Base-by-base conservation (phyloP, 345 rosid species). In the Draba incana region DNA sequence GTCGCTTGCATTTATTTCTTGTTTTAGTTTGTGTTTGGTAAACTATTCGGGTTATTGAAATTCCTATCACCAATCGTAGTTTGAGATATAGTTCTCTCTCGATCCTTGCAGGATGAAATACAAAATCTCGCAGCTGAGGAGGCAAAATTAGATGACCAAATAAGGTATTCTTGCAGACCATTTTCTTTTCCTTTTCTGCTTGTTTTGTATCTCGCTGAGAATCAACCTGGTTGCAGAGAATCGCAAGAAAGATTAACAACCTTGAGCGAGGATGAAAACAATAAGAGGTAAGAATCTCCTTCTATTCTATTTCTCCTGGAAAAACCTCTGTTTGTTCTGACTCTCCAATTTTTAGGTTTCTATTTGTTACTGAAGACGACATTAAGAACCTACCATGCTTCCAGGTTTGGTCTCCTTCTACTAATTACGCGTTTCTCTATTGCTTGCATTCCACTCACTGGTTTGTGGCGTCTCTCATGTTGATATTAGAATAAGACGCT, bases 281-380 rank as follows among this genome's bases (percentile, higher is more conserved):
- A 88, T 64, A 91, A 86, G 76, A 87, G 80, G 98, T 94, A 81
- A 76, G 75, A 47, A 15, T 60, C 72, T 51, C 42, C 28, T 59
- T 37, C 54, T 67, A 52, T 48, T 39, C 5, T 5, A 3, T 5
- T 28, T 66, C 42, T 46, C 35, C n/a, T 53, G 37, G 10, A 7
- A 12, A 33, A 66, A 71, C 50, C 33, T 14, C 2, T 45, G 12
- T 62, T 62, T 49, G n/a, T 51, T 53, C 74, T 83, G 71, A 56
- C 59, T 42, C 71, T 69, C 70, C 43, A 37, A 52, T 38, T 74
- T 54, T 53, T 64, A 94, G 99, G 93, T 82, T 88, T 84, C 92
- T 94, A 79, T 94, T 91, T 82, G 92, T 94, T 79, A 91, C 99
- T 4, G 96, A 91, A 81, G 96, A 94, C 30, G 99, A 94, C 75